phyloP scores from a whole-genome alignment of 345 rosid species.

The Murraya paniculata region DNA sequence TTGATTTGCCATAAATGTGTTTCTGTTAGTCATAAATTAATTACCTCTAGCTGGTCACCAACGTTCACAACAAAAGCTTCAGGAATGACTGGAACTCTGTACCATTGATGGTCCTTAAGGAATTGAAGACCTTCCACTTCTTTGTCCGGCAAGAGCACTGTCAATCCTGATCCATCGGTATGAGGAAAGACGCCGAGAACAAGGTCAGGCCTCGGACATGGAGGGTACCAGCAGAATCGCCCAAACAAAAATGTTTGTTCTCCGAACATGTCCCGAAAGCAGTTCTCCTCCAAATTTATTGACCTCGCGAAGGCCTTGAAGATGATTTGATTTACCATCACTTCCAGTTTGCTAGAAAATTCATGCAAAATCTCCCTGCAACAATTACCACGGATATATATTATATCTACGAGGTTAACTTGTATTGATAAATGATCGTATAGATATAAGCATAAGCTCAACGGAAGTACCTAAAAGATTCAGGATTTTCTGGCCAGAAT shows the following conservation, averaged over 20 bases:
- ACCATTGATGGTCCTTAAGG: constrained; percentile 48
- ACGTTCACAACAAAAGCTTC: constrained; percentile 48
- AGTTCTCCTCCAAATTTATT: constrained; percentile 40
- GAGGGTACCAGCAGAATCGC: constrained; percentile 61
- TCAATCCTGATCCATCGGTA: constrained; percentile 58
- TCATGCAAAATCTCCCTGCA: constrained; percentile 41
- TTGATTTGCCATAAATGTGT: too few relatives aligned
- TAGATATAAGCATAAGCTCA: neutral
- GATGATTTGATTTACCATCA: constrained; percentile 24
- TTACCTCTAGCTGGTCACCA: constrained; percentile 59
- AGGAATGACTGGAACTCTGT: constrained; percentile 42
- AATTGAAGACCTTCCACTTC: constrained; percentile 56
- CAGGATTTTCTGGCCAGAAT: constrained; percentile 62
- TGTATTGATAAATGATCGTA: too few relatives aligned
- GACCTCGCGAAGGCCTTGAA: constrained; percentile 56
- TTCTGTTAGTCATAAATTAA: neutral
- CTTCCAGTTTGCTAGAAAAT: constrained; percentile 26
- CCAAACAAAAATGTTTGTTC: constrained; percentile 31
- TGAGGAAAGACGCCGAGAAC: constrained; percentile 54
- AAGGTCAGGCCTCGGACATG: constrained; percentile 54
- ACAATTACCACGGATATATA: neutral
- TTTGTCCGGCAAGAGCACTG: constrained; percentile 53
- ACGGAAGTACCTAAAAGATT: constrained; percentile 40
- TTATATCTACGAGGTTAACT: neutral
- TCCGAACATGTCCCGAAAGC: constrained; percentile 49